Conservation (phyloP, 2,329 filamentous ascomycete genomes). For the Aureobasidium sp. region DNA sequence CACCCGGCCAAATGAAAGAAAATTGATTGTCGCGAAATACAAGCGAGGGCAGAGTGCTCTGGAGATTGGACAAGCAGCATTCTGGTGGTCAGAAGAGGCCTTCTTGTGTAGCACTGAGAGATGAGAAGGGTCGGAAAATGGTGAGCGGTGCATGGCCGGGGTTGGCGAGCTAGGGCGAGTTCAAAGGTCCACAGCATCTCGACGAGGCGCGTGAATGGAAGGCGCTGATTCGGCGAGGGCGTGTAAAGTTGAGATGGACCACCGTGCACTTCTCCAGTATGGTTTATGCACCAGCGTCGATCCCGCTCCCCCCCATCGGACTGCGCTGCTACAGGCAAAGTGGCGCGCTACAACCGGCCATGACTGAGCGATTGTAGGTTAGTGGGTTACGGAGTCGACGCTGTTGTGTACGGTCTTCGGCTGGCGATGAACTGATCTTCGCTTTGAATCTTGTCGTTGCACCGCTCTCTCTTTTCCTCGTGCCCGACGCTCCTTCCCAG, state of each 20-base stretch:
- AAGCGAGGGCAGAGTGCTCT: background rate
- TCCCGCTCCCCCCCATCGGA: conserved; percentile 9
- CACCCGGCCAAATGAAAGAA: background rate
- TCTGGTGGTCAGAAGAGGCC: background rate
- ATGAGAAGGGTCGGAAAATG: background rate
- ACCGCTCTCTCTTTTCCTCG: background rate
- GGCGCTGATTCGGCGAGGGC: background rate
- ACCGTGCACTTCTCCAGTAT: background rate
- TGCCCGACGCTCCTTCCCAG: background rate
- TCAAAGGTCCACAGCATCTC: background rate
- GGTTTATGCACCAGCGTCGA: conserved; percentile 5
- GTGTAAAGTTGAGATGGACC: background rate
- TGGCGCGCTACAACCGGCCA: background rate
- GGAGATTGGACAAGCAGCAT: background rate
- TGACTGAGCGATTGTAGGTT: background rate
- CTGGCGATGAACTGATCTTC: background rate
- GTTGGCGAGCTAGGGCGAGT: background rate
- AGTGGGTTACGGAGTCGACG: background rate
- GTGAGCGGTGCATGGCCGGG: background rate
- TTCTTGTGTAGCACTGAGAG: background rate
- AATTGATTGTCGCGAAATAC: conserved; percentile 5
- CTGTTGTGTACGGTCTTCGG: background rate
- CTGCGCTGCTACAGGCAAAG: background rate
- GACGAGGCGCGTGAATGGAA: background rate
- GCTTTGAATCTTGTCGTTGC: background rate